phyloP scores from a whole-genome alignment of 805 yeast species.

The Nakazawaea ambrosiae region DNA sequence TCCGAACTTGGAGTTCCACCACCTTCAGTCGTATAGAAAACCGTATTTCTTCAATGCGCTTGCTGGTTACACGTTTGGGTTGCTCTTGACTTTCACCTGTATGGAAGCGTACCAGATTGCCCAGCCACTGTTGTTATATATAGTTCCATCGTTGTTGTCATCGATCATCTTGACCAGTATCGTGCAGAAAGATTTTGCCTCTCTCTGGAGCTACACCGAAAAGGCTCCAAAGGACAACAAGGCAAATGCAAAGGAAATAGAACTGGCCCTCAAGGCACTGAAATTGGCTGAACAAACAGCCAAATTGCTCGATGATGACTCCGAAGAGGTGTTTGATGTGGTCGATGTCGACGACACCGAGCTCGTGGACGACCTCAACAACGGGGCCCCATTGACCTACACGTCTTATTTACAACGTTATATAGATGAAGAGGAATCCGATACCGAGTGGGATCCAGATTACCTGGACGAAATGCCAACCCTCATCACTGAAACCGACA shows the following conservation, averaged over 20 bases:
- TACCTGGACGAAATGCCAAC: too few relatives aligned
- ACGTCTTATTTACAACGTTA: too few relatives aligned
- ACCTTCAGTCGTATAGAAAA: conserved; percentile 27
- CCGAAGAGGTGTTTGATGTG: too few relatives aligned
- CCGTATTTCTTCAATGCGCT: conserved; percentile 41
- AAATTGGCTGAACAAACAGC: too few relatives aligned
- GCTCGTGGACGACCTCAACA: too few relatives aligned
- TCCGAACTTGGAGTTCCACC: conserved; percentile 31
- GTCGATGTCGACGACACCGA: too few relatives aligned
- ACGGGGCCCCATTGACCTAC: background rate
- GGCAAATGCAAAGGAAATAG: too few relatives aligned
- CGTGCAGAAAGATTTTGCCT: background rate
- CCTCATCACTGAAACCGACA: too few relatives aligned
- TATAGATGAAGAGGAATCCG: background rate
- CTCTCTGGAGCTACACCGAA: background rate
- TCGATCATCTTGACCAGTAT: background rate
- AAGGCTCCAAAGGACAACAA: background rate
- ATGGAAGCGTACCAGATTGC: conserved; percentile 34
- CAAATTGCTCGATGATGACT: too few relatives aligned
- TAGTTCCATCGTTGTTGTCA: conserved; percentile 39
- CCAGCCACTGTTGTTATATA: conserved; percentile 63
- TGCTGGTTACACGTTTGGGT: conserved; percentile 41
- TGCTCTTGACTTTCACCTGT: conserved; percentile 34
- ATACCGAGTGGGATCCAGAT: conserved; percentile 4
- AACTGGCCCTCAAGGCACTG: too few relatives aligned